Percentiles rank a stretch among this genome's conserved stretches.
Evolutionary conservation across 2,329 filamentous ascomycete species (phyloP).

Genomic region (Diaporthe vexans): DNA sequence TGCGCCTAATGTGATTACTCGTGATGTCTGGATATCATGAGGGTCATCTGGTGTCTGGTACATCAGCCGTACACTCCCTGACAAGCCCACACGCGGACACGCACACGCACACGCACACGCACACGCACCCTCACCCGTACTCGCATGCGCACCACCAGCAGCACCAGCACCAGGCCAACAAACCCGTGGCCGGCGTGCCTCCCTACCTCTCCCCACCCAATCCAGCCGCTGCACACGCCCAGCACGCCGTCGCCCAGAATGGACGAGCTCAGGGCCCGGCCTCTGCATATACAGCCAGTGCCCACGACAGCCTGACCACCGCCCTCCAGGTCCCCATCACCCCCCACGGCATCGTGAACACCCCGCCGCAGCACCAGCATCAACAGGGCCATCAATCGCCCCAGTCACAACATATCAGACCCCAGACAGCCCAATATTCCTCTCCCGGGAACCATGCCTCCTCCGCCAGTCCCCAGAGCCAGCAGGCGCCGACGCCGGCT

Average conservation of each 20-base stretch:
- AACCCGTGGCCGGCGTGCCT: slow-evolving; percentile 12
- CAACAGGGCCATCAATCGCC: slow-evolving; percentile 25
- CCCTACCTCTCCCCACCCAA: slow-evolving; percentile 31
- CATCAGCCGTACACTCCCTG: slow-evolving; percentile 29
- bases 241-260: slow-evolving; percentile 20
- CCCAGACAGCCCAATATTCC: slow-evolving; percentile 27
- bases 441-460: slow-evolving; percentile 22
- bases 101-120: neutral
- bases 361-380: slow-evolving; percentile 35
- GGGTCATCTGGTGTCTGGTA: slow-evolving; percentile 31
- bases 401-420: slow-evolving; percentile 11
- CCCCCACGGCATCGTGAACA: slow-evolving; percentile 38
- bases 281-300: slow-evolving; percentile 29
- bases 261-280: slow-evolving; percentile 6
- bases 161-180: slow-evolving; percentile 3
- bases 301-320: slow-evolving; percentile 27
- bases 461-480: slow-evolving; percentile 29
- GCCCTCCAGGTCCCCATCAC: slow-evolving; percentile 29
- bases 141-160: neutral
- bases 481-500: slow-evolving; percentile 34
- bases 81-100: slow-evolving; percentile 3
- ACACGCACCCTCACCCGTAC: neutral
- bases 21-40: slow-evolving; percentile 40
- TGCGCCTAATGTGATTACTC: slow-evolving; percentile 28
- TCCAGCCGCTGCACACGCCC: slow-evolving; percentile 16